Conservation (phyloP, 2,329 filamentous ascomycete species). For the Venturia aucupariae region DNA sequence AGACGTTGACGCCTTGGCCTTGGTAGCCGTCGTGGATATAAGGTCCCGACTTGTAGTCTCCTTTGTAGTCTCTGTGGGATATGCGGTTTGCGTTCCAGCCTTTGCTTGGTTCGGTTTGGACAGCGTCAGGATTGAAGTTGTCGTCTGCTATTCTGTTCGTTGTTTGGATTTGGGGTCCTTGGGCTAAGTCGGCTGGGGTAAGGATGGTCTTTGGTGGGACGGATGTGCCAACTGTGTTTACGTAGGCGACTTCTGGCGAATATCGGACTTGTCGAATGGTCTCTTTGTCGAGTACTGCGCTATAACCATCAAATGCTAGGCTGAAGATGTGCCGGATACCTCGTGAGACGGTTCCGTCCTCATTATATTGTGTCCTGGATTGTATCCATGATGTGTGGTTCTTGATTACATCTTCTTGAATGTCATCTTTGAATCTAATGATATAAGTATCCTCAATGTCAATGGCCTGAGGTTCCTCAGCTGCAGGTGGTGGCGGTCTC, state of each 20-base stretch:
- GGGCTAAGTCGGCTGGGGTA: background rate
- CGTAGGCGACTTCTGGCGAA: background rate
- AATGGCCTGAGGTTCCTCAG: background rate
- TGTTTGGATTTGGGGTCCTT: background rate
- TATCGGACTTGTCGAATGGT: background rate
- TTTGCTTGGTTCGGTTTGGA: background rate
- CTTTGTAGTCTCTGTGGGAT: conserved; percentile 12
- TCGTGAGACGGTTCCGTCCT: conserved; percentile 8
- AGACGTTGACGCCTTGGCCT: conserved; percentile 13
- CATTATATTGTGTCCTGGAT: background rate
- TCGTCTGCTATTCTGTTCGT: conserved; percentile 1
- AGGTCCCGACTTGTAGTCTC: background rate
- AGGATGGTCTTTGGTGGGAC: background rate
- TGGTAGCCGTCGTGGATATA: conserved; percentile 14
- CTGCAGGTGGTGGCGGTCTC: conserved; percentile 4
- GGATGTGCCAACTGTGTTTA: conserved; percentile 6
- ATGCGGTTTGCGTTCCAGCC: conserved; percentile 13
- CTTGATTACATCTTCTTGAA: background rate
- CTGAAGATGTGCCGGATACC: conserved; percentile 5
- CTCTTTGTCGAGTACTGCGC: conserved; percentile 7
- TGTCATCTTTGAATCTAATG: conserved; percentile 7
- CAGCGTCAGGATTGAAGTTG: background rate
- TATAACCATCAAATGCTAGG: conserved; percentile 12
- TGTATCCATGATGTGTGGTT: conserved; percentile 9
- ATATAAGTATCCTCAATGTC: conserved; percentile 10